Evolutionary conservation across 495 filamentous ascomycete genomes (phyloP).

Genomic region (Hypoxylon perforatum): DNA sequence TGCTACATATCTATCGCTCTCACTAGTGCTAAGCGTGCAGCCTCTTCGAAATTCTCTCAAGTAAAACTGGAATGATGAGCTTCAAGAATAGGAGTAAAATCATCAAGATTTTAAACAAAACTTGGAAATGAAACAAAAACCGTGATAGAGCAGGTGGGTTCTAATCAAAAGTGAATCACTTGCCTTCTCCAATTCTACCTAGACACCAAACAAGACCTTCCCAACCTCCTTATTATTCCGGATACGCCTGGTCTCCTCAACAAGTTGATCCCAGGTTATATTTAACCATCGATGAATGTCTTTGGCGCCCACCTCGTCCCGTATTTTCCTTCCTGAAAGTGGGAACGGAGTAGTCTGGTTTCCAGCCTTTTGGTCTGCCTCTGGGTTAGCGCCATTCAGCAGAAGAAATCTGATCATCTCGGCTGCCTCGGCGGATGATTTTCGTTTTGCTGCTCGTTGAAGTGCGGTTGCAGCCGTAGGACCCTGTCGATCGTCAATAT

Average conservation of each 20-base stretch:
- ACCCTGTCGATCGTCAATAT: conserved; percentile 16
- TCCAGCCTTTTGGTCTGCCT: conserved; percentile 23
- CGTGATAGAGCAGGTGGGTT: no score
- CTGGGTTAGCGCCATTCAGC: conserved; percentile 30
- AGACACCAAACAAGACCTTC: no score
- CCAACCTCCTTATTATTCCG: no score
- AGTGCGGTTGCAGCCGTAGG: conserved; percentile 16
- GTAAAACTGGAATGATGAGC: no score
- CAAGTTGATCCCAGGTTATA: conserved; percentile 34
- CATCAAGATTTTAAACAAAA: no score
- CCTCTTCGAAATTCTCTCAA: no score
- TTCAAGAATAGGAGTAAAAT: no score
- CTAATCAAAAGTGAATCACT: no score
- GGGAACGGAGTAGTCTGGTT: background rate
- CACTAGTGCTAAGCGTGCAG: no score
- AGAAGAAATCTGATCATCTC: conserved; percentile 39
- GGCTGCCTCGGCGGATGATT: conserved; percentile 12
- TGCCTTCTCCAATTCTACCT: no score
- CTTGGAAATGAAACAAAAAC: no score
- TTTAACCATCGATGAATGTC: conserved; percentile 28
- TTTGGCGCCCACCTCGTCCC: conserved; percentile 29
- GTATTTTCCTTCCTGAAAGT: conserved; percentile 15
- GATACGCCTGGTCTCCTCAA: conserved; percentile 8
- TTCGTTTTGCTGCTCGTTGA: conserved; percentile 22
- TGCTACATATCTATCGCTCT: no score